Conservation (phyloP, 768 basidiomycete species). For the Pulveroboletus sp. region DNA sequence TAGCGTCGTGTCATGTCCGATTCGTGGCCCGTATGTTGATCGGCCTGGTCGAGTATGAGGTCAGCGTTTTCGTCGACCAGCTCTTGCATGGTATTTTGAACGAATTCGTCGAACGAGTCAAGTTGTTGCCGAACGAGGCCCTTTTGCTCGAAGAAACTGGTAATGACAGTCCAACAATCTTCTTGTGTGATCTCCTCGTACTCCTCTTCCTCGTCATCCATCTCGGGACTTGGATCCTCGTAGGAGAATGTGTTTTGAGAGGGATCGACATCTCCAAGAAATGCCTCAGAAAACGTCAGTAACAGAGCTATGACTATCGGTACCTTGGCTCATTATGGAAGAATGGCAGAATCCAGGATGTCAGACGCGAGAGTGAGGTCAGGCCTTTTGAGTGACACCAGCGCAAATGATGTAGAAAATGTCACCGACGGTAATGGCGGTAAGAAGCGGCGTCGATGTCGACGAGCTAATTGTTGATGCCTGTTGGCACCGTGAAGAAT, state of each 20-base stretch:
- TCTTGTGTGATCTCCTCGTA: slow-evolving; percentile 84
- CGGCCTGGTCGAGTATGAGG: slow-evolving; percentile 92
- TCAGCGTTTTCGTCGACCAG: slow-evolving; percentile 96
- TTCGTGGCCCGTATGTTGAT: slow-evolving; percentile 90
- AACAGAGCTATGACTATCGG: slow-evolving; percentile 13
- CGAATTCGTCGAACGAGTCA: slow-evolving; percentile 97
- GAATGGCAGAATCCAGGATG: background rate
- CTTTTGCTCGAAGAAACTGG: slow-evolving; percentile 94
- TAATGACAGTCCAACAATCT: slow-evolving; percentile 94
- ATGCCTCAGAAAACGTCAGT: slow-evolving; percentile 32
- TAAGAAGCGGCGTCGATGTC: slow-evolving; percentile 14
- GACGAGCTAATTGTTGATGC: slow-evolving; percentile 23
- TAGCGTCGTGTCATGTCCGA: slow-evolving; percentile 84
- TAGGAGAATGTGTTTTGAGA: slow-evolving; percentile 47
- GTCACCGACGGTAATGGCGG: slow-evolving; percentile 7
- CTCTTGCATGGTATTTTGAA: slow-evolving; percentile 99
- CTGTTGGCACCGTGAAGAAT: slow-evolving; percentile 14
- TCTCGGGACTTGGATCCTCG: slow-evolving; percentile 55
- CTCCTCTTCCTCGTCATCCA: slow-evolving; percentile 51
- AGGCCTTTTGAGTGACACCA: background rate
- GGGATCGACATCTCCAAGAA: slow-evolving; percentile 42
- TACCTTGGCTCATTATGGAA: slow-evolving; percentile 31
- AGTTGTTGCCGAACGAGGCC: slow-evolving; percentile 97
- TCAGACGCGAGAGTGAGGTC: background rate
- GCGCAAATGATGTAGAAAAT: background rate